Evolutionary conservation across 2,329 filamentous ascomycete genomes (phyloP).

Genomic region (Aspergillus pseudotamarii): DNA sequence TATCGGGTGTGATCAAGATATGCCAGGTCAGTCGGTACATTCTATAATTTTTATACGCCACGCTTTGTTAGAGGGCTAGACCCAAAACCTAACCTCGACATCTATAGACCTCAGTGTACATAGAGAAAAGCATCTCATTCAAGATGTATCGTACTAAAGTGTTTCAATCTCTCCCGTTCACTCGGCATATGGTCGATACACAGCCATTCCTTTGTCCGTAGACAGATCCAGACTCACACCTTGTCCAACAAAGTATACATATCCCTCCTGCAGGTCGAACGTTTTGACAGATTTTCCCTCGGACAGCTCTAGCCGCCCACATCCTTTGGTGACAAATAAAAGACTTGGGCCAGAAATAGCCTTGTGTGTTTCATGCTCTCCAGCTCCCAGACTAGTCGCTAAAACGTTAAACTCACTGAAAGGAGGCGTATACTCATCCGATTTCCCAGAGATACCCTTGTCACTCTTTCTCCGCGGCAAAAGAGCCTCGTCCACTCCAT

Average conservation of each 20-base stretch:
- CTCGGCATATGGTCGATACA: slow-evolving; percentile 52
- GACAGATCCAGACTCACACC: slow-evolving; percentile 54
- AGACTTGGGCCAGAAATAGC: slow-evolving; percentile 64
- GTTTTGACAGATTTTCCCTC: slow-evolving; percentile 44
- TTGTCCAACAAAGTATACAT: slow-evolving; percentile 68
- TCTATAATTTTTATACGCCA: neutral
- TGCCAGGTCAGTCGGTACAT: too few species aligned
- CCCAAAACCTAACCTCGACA: neutral
- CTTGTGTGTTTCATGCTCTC: slow-evolving; percentile 61
- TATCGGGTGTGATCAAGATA: neutral
- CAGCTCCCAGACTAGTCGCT: slow-evolving; percentile 57
- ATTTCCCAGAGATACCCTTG: slow-evolving; percentile 61
- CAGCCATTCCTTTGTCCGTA: slow-evolving; percentile 47
- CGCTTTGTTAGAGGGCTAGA: neutral
- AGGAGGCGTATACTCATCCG: slow-evolving; percentile 65
- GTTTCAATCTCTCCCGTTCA: slow-evolving; percentile 16
- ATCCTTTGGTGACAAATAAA: slow-evolving; percentile 63
- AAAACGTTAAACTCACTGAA: slow-evolving; percentile 74
- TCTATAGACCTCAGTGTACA: neutral
- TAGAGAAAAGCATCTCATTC: neutral
- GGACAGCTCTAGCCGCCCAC: slow-evolving; percentile 58
- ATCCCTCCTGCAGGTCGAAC: slow-evolving; percentile 62
- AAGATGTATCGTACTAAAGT: neutral
- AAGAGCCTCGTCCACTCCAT: slow-evolving; percentile 59
- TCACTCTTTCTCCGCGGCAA: slow-evolving; percentile 54